A percentile compares a stretch with the other conserved stretches of the same genome.
These are phyloP conservation scores for Dactylonectria estremocensis DNA, from an alignment of 2,329 filamentous ascomycete genomes.

Conservation along the genomic window DNA sequence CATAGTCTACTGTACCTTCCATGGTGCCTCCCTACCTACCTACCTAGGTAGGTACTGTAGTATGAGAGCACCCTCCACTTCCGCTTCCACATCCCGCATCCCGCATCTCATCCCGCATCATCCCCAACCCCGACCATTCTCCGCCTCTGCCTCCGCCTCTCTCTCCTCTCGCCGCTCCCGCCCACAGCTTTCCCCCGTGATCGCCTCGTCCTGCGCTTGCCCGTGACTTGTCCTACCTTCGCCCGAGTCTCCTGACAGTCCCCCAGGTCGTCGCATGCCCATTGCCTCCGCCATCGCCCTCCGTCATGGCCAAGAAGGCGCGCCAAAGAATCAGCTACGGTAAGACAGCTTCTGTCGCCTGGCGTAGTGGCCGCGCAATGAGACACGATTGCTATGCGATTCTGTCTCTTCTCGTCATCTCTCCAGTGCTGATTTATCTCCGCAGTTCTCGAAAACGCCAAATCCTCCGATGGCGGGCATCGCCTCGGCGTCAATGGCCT, in stretches of 20 bases:
- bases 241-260: neutral
- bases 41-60: too few relatives aligned
- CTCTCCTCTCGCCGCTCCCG: conserved; percentile 2
- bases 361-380: neutral
- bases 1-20: too few relatives aligned
- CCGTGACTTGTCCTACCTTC: conserved; percentile 36
- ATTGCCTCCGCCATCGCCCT: conserved; percentile 35
- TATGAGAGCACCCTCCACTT: conserved; percentile 22
- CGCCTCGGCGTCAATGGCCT: conserved; percentile 95
- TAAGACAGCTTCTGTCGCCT: conserved; percentile 54
- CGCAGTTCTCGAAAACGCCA: conserved; percentile 73
- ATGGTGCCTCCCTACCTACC: too few relatives aligned
- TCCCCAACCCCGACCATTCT: conserved; percentile 26
- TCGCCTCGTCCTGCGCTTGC: conserved; percentile 32
- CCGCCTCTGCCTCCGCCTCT: conserved; percentile 10
- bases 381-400: neutral
- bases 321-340: conserved; percentile 81
- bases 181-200: conserved; percentile 7
- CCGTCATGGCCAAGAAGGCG: conserved; percentile 75
- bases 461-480: conserved; percentile 81
- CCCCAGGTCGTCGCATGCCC: conserved; percentile 39
- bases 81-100: conserved; percentile 34
- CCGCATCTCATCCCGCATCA: conserved; percentile 31
- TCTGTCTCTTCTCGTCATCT: neutral
- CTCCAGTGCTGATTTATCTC: conserved; percentile 18